phyloP scores from a whole-genome alignment of 2,329 filamentous ascomycete genomes.

The Rutstroemia sp. region DNA sequence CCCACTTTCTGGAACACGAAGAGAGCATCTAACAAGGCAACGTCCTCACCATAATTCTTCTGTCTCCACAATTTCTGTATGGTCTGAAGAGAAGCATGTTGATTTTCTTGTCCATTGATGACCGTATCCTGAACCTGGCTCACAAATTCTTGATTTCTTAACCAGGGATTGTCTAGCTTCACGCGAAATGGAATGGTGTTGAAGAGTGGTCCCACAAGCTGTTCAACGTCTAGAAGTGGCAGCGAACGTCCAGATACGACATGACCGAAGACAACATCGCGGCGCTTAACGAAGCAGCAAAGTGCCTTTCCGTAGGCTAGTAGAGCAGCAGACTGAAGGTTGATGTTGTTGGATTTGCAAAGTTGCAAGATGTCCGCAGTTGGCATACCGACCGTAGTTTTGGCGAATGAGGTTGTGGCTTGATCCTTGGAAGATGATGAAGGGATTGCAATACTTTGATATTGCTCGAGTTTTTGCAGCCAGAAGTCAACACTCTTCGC shows the following conservation, averaged over 20 bases:
- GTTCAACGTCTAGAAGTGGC: conserved; percentile 25
- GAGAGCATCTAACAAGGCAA: not conserved
- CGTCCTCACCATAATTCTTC: not conserved
- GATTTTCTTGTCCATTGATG: not conserved
- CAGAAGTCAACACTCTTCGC: not conserved
- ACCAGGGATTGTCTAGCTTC: conserved; percentile 12
- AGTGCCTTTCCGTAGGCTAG: not conserved
- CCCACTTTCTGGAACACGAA: not conserved
- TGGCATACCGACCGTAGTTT: not conserved
- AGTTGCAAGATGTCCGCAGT: not conserved
- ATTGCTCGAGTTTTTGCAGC: not conserved
- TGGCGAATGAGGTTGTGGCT: not conserved
- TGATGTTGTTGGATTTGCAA: not conserved
- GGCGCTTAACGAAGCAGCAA: not conserved
- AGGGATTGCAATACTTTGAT: not conserved
- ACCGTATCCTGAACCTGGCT: conserved; percentile 2
- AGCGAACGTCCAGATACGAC: conserved; percentile 32
- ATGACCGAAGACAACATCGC: conserved; percentile 41
- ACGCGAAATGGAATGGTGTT: conserved; percentile 20
- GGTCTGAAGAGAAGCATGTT: conserved; percentile 2
- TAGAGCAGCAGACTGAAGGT: not conserved
- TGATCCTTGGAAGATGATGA: not conserved
- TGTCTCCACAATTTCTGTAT: not conserved
- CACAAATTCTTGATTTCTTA: conserved; percentile 7
- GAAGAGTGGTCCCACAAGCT: conserved; percentile 28